Percentiles rank a stretch among this genome's conserved stretches.
These are phyloP conservation scores for Backusella tarrabulga DNA, from an alignment of 192 early-diverging fungal species.

Conservation along the genomic window DNA sequence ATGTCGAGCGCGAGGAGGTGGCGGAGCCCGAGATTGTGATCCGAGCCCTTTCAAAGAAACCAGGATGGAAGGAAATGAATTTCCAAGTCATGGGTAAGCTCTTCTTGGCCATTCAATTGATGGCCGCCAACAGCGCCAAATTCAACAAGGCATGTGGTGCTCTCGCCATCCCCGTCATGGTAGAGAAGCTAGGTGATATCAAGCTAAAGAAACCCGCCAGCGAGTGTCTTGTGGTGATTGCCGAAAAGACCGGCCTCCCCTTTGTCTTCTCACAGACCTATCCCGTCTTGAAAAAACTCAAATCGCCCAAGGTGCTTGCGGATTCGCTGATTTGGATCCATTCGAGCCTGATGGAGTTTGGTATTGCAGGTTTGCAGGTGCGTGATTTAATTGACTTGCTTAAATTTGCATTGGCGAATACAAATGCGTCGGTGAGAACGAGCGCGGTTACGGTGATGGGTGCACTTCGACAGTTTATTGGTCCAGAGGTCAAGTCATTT, in stretches of 20 bases:
- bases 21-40: slow-evolving; percentile 78
- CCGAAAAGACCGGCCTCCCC: slow-evolving; percentile 73
- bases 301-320: slow-evolving; percentile 88
- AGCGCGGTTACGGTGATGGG: slow-evolving; percentile 81
- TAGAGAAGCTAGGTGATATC: slow-evolving; percentile 93
- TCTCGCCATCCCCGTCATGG: slow-evolving; percentile 63
- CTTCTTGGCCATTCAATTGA: slow-evolving; percentile 70
- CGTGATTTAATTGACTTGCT: slow-evolving; percentile 82
- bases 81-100: slow-evolving; percentile 85
- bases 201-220: slow-evolving; percentile 88
- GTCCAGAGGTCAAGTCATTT: slow-evolving; percentile 80
- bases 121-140: slow-evolving; percentile 58
- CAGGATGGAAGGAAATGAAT: slow-evolving; percentile 98
- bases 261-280: slow-evolving; percentile 82
- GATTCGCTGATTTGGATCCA: slow-evolving; percentile 90
- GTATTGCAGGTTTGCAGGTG: slow-evolving; percentile 73
- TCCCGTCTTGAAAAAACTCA: slow-evolving; percentile 72
- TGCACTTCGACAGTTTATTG: slow-evolving; percentile 78
- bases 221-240: slow-evolving; percentile 75
- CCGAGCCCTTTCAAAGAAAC: slow-evolving; percentile 75
- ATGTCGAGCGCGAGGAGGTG: slow-evolving; percentile 54
- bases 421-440: slow-evolving; percentile 78
- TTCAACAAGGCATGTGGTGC: slow-evolving; percentile 76
- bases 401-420: slow-evolving; percentile 79
- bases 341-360: slow-evolving; percentile 86